Percentiles rank a stretch among this genome's conserved stretches.
phyloP scores from a whole-genome alignment of 208 protist species.

The Angomonas ambiguus region DNA sequence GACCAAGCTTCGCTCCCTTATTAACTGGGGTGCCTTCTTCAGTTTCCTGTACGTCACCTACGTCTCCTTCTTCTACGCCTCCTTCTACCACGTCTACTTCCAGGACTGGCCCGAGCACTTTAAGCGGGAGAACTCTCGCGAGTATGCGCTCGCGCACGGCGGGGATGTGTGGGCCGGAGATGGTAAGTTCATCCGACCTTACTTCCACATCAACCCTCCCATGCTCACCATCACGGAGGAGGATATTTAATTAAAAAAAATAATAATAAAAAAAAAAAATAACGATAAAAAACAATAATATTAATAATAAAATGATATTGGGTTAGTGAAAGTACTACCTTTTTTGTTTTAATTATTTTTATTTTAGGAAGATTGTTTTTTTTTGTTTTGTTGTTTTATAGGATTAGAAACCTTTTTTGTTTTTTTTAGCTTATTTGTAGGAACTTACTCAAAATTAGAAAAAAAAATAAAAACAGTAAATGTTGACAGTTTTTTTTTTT shows the following conservation, averaged over 20 bases:
- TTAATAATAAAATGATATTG: background rate
- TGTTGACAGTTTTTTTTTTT: background rate
- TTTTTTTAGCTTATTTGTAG: constrained; percentile 4
- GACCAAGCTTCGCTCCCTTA: constrained; percentile 66
- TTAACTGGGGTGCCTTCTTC: constrained; percentile 63
- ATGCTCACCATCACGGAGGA: constrained; percentile 85
- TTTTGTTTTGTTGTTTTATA: too few species aligned
- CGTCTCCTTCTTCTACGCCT: constrained; percentile 65
- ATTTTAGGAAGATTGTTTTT: constrained; percentile 13
- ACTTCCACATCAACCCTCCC: constrained; percentile 87
- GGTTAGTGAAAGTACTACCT: constrained; percentile 17
- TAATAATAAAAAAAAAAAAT: background rate
- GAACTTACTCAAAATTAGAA: background rate
- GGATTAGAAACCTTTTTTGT: background rate
- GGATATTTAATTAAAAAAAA: constrained; percentile 42
- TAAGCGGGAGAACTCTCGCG: constrained; percentile 72
- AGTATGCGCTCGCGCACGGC: constrained; percentile 67
- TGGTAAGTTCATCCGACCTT: constrained; percentile 83
- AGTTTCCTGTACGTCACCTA: constrained; percentile 72
- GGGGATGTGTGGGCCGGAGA: constrained; percentile 79
- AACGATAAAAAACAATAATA: background rate
- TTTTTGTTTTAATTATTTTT: constrained; percentile 5
- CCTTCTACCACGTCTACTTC: constrained; percentile 72
- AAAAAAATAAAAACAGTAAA: background rate
- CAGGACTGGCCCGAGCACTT: constrained; percentile 77